These are phyloP conservation scores for Tylopilus rubrobrunneus DNA, from an alignment of 768 basidiomycete species.

Conservation along the genomic window DNA sequence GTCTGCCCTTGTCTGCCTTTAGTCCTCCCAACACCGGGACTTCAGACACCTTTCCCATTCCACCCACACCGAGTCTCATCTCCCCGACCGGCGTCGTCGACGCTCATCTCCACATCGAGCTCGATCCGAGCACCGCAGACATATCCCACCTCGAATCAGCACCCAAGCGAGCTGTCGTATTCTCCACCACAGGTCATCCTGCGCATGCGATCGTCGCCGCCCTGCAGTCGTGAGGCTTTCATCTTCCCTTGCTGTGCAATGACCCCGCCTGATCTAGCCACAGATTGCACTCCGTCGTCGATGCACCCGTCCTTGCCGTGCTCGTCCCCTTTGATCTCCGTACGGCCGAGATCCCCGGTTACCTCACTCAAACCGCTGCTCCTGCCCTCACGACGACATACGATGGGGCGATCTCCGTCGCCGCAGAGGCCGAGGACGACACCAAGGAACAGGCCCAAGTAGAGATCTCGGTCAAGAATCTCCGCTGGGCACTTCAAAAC, in stretches of 20 bases:
- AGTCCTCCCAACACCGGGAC: constrained; percentile 65
- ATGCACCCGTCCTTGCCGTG: constrained; percentile 49
- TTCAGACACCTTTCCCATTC: constrained; percentile 62
- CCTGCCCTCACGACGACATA: constrained; percentile 53
- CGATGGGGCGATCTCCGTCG: constrained; percentile 40
- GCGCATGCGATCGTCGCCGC: constrained; percentile 39
- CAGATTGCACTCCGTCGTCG: constrained; percentile 19
- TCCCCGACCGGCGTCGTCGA: constrained; percentile 66
- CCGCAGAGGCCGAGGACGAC: constrained; percentile 19
- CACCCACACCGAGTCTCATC: constrained; percentile 63
- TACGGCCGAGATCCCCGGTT: constrained; percentile 38
- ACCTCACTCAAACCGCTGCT: constrained; percentile 22
- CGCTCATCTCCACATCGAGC: constrained; percentile 52
- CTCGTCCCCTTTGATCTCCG: constrained; percentile 60
- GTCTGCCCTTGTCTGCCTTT: constrained; percentile 74
- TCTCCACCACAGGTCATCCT: constrained; percentile 41
- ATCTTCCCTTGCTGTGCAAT: background rate
- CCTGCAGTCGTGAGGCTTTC: constrained; percentile 36
- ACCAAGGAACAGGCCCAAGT: constrained; percentile 21
- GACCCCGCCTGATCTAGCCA: background rate
- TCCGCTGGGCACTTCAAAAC: constrained; percentile 63
- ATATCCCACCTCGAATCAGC: constrained; percentile 39
- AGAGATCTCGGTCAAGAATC: constrained; percentile 45
- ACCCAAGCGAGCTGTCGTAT: constrained; percentile 59
- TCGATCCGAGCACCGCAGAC: constrained; percentile 26